Percentiles rank a stretch among this genome's conserved stretches.
These are phyloP conservation scores for Hemileia vastatrix DNA, from an alignment of 1,284 basidiomycete species.

Conservation along the genomic window DNA sequence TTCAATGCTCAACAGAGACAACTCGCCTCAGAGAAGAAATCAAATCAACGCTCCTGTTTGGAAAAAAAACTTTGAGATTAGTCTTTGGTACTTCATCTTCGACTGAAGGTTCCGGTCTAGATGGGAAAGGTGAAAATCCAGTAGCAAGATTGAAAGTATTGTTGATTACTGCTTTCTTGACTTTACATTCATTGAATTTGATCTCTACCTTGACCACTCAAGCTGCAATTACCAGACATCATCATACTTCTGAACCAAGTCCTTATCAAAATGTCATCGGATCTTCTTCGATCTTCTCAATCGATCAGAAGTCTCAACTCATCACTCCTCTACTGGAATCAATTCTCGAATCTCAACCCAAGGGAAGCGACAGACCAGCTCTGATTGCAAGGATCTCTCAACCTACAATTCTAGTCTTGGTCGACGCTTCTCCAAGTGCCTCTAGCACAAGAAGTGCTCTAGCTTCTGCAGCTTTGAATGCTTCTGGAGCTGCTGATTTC, in stretches of 20 bases:
- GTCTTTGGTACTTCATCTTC: constrained; percentile 45
- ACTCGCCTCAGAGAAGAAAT: too few relatives aligned
- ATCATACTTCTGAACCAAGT: constrained; percentile 25
- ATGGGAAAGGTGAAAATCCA: constrained; percentile 59
- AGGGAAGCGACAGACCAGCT: background rate
- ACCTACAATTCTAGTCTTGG: constrained; percentile 34
- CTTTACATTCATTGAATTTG: constrained; percentile 80
- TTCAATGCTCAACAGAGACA: constrained; percentile 26
- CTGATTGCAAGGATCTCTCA: constrained; percentile 31
- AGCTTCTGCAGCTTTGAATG: background rate
- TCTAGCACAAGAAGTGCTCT: background rate
- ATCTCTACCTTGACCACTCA: constrained; percentile 79
- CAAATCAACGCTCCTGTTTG: constrained; percentile 26
- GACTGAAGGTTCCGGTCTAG: constrained; percentile 58
- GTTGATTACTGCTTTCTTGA: constrained; percentile 71
- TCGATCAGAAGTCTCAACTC: constrained; percentile 49
- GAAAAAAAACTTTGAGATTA: constrained; percentile 29
- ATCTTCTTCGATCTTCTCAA: constrained; percentile 33
- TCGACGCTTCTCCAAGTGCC: background rate
- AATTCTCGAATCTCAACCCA: constrained; percentile 7
- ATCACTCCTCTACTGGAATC: constrained; percentile 57
- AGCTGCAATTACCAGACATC: constrained; percentile 55
- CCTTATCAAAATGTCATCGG: constrained; percentile 37
- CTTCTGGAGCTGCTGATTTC: background rate
- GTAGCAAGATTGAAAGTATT: constrained; percentile 82